phyloP scores from a whole-genome alignment of 1,284 basidiomycete genomes.

The Gymnopus androsaceus region DNA sequence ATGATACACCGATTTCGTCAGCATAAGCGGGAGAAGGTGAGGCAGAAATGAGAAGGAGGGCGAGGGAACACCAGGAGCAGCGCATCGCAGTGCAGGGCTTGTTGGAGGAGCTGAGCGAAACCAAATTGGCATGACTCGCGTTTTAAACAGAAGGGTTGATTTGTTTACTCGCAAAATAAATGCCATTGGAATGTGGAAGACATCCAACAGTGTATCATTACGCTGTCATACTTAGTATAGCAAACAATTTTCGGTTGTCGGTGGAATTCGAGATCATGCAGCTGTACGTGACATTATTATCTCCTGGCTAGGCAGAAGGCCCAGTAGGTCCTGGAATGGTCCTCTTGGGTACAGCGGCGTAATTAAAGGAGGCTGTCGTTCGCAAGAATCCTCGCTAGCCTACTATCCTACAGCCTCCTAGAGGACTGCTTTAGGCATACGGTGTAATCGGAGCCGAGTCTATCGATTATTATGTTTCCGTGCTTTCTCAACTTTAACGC shows the following conservation, averaged over 20 bases:
- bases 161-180: constrained; percentile 1
- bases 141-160: not conserved
- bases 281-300: not conserved
- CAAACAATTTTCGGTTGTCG: not conserved
- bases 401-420: no score
- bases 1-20: not conserved
- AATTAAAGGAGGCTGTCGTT: no score
- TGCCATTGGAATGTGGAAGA: not conserved
- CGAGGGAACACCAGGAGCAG: constrained; percentile 27
- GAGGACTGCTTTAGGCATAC: no score
- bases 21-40: constrained; percentile 23
- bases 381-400: no score
- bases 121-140: not conserved
- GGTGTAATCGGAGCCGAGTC: no score
- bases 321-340: constrained; percentile 5
- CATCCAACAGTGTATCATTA: not conserved
- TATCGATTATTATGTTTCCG: no score
- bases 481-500: no score
- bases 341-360: no score
- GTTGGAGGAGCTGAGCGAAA: constrained; percentile 1
- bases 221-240: no score
- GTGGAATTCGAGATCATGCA: not conserved
- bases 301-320: not conserved
- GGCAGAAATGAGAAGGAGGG: constrained; percentile 30
- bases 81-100: constrained; percentile 6